Conservation (phyloP, 108 stramenopile species). For the Discostella pseudostelligera region DNA sequence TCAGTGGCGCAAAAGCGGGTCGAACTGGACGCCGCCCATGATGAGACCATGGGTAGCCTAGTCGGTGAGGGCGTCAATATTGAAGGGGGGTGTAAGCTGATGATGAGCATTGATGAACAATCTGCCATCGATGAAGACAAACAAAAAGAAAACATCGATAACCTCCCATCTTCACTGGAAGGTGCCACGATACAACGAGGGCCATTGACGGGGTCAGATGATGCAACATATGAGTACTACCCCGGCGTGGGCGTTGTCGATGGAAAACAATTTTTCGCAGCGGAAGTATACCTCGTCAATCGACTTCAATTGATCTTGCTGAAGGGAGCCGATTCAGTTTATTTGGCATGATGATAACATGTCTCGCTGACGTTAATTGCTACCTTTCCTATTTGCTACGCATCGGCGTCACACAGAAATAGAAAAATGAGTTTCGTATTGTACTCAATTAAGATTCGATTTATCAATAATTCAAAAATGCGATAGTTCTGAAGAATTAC, state of each 20-base stretch:
- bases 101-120: not conserved
- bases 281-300: conserved; percentile 13
- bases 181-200: not conserved
- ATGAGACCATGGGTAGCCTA: not conserved
- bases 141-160: too few relatives aligned
- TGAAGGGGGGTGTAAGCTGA: not conserved
- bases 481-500: too few relatives aligned
- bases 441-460: too few relatives aligned
- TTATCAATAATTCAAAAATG: too few relatives aligned
- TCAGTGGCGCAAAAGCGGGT: not conserved
- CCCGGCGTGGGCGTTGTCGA: conserved; percentile 10
- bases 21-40: not conserved
- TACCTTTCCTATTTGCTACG: too few relatives aligned
- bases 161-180: not conserved
- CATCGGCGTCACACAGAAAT: too few relatives aligned
- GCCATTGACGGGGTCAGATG: not conserved
- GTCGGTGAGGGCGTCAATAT: not conserved
- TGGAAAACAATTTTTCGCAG: not conserved
- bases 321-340: conserved; percentile 12
- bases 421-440: too few relatives aligned
- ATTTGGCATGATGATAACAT: not conserved
- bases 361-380: too few relatives aligned
- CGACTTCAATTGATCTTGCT: conserved; percentile 4
- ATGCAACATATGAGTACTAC: not conserved
- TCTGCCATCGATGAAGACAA: not conserved